Conservation (phyloP, 352 stramenopile genomes). For the Globisporangium apiculatum region DNA sequence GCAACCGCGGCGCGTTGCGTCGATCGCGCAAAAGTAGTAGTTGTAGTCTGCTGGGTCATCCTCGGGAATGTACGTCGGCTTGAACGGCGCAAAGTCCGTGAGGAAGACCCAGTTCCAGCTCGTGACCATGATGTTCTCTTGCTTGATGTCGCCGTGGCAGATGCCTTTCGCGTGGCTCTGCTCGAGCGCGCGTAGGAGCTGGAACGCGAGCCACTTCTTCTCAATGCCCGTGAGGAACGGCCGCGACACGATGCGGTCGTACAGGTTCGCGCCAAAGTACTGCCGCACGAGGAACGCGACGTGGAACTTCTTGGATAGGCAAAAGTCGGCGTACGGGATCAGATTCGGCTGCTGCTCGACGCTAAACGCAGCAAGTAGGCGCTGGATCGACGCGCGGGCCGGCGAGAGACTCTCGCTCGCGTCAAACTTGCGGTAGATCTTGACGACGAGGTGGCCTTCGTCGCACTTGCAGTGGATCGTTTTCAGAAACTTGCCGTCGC, state of each 20-base stretch:
- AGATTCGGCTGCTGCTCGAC: conserved; percentile 75
- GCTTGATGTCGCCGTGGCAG: conserved; percentile 97
- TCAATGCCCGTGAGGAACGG: conserved; percentile 94
- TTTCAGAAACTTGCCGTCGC: conserved; percentile 88
- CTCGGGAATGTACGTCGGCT: conserved; percentile 92
- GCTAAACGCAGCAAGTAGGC: conserved; percentile 46
- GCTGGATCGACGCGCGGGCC: conserved; percentile 46
- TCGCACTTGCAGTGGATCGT: conserved; percentile 85
- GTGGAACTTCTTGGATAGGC: conserved; percentile 72
- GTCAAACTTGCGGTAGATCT: conserved; percentile 87
- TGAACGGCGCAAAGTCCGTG: conserved; percentile 95
- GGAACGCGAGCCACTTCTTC: conserved; percentile 97
- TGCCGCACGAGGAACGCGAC: conserved; percentile 93
- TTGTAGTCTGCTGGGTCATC: conserved; percentile 95
- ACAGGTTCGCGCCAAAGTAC: conserved; percentile 94
- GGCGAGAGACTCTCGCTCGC: conserved; percentile 54
- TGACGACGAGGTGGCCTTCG: conserved; percentile 78
- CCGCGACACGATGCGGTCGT: conserved; percentile 93
- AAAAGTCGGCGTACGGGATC: conserved; percentile 76
- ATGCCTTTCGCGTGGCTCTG: conserved; percentile 91
- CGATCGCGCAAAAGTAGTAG: conserved; percentile 91
- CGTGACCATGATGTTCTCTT: conserved; percentile 98
- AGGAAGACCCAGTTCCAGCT: conserved; percentile 97
- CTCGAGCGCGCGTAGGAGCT: conserved; percentile 92
- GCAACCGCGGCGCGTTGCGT: conserved; percentile 86